Evolutionary conservation across 805 yeast genomes (phyloP).

Genomic region (Candida boleticola): DNA sequence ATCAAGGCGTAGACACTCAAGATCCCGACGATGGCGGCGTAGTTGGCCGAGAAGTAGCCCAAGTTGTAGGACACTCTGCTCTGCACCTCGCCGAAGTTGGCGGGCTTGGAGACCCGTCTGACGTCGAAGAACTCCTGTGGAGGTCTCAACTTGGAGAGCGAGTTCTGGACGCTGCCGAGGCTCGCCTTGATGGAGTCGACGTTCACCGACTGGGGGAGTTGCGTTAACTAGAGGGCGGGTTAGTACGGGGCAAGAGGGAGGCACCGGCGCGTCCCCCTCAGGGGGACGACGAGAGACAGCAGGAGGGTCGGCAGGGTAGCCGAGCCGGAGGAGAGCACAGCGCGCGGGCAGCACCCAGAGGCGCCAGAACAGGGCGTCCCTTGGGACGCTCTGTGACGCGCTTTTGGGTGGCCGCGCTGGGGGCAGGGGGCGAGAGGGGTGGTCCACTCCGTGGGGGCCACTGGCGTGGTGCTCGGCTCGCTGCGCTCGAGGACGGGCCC

Average conservation of each 20-base stretch:
- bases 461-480: no score
- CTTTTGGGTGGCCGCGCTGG: no score
- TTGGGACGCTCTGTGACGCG: no score
- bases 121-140: conserved; percentile 93
- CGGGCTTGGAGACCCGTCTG: conserved; percentile 87
- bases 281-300: neutral
- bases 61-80: conserved; percentile 84
- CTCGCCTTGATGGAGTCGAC: conserved; percentile 44
- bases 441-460: no score
- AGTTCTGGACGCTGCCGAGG: conserved; percentile 53
- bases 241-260: conserved; percentile 10
- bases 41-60: conserved; percentile 85
- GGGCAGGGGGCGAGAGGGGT: no score
- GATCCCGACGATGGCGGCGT: conserved; percentile 66
- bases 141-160: conserved; percentile 73
- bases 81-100: conserved; percentile 84
- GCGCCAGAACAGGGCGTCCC: no score
- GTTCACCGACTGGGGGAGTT: conserved; percentile 46
- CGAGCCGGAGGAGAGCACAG: neutral
- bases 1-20: conserved; percentile 82
- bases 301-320: neutral
- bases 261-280: neutral
- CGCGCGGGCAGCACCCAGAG: no score
- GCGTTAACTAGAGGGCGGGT: conserved; percentile 33
- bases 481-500: no score